Percentiles rank a stretch among this genome's conserved stretches.
Evolutionary conservation across 2,329 filamentous ascomycete genomes (phyloP).

Genomic region (Ophiosphaerella narmari): DNA sequence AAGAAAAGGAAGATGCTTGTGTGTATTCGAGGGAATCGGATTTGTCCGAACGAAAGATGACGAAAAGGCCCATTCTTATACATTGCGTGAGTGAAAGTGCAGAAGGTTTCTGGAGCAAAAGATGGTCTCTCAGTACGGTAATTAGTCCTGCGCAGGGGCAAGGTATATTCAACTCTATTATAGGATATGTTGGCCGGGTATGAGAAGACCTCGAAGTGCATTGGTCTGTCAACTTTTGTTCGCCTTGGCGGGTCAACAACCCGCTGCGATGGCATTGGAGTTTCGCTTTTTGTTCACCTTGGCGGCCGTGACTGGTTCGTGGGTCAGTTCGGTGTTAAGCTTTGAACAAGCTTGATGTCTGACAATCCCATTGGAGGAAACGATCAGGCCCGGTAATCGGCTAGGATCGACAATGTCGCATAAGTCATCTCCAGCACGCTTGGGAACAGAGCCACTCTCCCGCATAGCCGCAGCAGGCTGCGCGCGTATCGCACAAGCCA

Average conservation of each 20-base stretch:
- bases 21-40: too few relatives aligned
- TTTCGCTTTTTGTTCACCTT: not conserved
- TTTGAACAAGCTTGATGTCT: not conserved
- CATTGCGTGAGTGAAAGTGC: too few relatives aligned
- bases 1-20: too few relatives aligned
- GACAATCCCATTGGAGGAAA: not conserved
- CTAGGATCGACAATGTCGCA: too few relatives aligned
- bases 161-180: not conserved
- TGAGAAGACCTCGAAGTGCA: not conserved
- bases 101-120: too few relatives aligned
- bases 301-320: not conserved
- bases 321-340: not conserved
- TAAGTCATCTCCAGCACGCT: too few relatives aligned
- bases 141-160: not conserved
- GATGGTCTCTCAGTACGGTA: too few relatives aligned
- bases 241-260: not conserved
- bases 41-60: too few relatives aligned
- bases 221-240: constrained; percentile 4
- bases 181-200: not conserved
- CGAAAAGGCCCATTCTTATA: too few relatives aligned
- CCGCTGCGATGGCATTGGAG: not conserved
- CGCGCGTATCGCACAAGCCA: constrained; percentile 20
- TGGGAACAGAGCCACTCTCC: too few relatives aligned
- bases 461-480: too few relatives aligned
- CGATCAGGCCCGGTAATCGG: not conserved